These are phyloP conservation scores for Debaryomyces hansenii DNA, from an alignment of 805 yeast species.

Conservation along the genomic window DNA sequence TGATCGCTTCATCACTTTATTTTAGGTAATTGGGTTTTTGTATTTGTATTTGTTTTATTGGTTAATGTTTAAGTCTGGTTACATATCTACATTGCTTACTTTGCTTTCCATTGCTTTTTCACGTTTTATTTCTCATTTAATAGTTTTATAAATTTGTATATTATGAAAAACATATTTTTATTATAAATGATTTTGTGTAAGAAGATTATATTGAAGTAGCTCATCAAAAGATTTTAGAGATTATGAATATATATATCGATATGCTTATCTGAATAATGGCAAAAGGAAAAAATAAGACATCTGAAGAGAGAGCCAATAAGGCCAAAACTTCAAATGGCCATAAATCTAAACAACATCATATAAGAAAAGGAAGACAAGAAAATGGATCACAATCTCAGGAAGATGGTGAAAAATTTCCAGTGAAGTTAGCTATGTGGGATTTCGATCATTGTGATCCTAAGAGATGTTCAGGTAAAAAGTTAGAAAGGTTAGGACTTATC, in stretches of 20 bases:
- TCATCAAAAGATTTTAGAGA: too few relatives aligned
- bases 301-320: constrained; percentile 39
- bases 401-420: constrained; percentile 53
- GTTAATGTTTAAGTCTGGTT: background rate
- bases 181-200: too few relatives aligned
- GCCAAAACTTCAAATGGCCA: constrained; percentile 54
- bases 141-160: constrained; percentile 4
- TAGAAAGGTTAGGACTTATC: constrained; percentile 85
- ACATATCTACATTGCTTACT: background rate
- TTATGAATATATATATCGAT: too few relatives aligned
- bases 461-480: constrained; percentile 92
- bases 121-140: background rate
- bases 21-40: background rate
- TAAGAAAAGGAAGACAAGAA: constrained; percentile 37
- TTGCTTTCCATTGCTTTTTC: background rate
- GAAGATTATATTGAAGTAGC: too few relatives aligned
- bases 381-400: constrained; percentile 22
- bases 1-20: background rate
- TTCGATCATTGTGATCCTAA: constrained; percentile 99
- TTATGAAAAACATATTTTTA: background rate
- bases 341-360: constrained; percentile 53
- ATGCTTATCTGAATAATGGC: constrained; percentile 34
- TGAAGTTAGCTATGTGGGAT: constrained; percentile 97
- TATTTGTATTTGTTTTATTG: background rate
- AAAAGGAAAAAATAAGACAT: constrained; percentile 55